Conservation (phyloP, 2,329 filamentous ascomycete species). For the Emergomyces orientalis region DNA sequence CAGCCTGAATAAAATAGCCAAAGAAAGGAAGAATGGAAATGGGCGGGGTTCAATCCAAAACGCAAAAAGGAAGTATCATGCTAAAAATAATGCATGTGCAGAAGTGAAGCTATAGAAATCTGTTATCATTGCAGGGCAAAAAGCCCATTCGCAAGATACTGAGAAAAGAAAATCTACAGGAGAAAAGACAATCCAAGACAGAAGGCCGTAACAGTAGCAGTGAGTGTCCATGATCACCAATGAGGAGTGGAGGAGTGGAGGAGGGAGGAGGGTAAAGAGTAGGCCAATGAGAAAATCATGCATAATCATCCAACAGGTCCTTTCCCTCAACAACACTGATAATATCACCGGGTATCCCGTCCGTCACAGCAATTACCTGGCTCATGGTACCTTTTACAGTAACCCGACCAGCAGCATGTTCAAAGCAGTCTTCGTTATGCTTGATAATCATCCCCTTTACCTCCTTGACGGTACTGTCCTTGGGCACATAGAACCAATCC, state of each 20-base stretch:
- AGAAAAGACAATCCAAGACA: not conserved
- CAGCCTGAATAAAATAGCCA: not conserved
- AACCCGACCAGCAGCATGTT: not conserved
- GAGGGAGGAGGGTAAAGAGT: not conserved
- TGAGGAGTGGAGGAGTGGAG: not conserved
- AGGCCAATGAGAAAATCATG: constrained; percentile 4
- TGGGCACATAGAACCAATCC: constrained; percentile 52
- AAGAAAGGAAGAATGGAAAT: not conserved
- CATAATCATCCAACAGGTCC: constrained; percentile 11
- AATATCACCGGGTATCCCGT: constrained; percentile 7
- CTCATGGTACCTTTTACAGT: not conserved
- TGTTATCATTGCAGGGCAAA: not conserved
- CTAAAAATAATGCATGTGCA: not conserved
- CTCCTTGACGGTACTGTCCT: constrained; percentile 47
- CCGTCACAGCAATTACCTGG: constrained; percentile 10
- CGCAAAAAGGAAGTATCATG: not conserved
- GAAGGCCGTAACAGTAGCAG: not conserved
- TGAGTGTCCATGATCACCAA: not conserved
- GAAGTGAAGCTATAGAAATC: not conserved
- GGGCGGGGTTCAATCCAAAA: not conserved
- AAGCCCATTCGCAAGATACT: not conserved
- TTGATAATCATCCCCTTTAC: constrained; percentile 28
- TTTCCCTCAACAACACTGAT: constrained; percentile 13
- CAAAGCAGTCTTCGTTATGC: constrained; percentile 5
- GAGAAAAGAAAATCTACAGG: not conserved